A percentile compares a stretch with the other conserved stretches of the same genome.
Evolutionary conservation across 441 rosid genomes (phyloP).

Genomic region (Gossypium gossypioides): DNA sequence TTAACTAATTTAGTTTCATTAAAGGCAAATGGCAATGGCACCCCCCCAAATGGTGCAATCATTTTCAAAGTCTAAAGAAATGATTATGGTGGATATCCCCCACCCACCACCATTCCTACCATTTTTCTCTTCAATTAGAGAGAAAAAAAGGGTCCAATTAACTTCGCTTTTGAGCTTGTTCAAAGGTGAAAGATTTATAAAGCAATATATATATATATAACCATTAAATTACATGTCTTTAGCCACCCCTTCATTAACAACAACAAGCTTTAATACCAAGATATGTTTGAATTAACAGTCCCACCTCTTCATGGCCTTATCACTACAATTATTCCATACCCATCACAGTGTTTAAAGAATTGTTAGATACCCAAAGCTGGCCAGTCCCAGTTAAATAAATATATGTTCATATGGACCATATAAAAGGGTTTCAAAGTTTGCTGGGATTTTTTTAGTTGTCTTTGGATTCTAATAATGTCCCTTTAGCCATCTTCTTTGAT

Average conservation of each 20-base stretch:
- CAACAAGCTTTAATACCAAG: constrained; percentile 24
- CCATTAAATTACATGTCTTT: constrained; percentile 4
- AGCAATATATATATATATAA: constrained; percentile 1
- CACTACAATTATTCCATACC: constrained; percentile 21
- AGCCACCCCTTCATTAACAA: constrained; percentile 16
- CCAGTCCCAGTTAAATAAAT: constrained; percentile 3
- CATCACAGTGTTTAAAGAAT: not conserved
- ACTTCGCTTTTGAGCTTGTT: constrained; percentile 16
- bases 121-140: constrained; percentile 7
- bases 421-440: not conserved
- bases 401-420: not conserved
- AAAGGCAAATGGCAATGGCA: not conserved
- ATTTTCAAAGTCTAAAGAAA: constrained; percentile 18
- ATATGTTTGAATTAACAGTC: constrained; percentile 21
- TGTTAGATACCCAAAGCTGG: not conserved
- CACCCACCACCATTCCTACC: constrained; percentile 17
- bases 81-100: constrained; percentile 13
- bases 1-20: not conserved
- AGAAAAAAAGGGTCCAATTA: constrained; percentile 20
- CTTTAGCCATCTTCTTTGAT: constrained; percentile 7
- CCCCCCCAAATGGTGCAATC: constrained; percentile 20
- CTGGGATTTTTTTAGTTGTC: constrained; percentile 2
- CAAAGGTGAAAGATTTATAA: constrained; percentile 11
- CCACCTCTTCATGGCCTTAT: constrained; percentile 23
- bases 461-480: constrained; percentile 6